Conservation (phyloP, 139 green algal species). For the Volvox africanus region DNA sequence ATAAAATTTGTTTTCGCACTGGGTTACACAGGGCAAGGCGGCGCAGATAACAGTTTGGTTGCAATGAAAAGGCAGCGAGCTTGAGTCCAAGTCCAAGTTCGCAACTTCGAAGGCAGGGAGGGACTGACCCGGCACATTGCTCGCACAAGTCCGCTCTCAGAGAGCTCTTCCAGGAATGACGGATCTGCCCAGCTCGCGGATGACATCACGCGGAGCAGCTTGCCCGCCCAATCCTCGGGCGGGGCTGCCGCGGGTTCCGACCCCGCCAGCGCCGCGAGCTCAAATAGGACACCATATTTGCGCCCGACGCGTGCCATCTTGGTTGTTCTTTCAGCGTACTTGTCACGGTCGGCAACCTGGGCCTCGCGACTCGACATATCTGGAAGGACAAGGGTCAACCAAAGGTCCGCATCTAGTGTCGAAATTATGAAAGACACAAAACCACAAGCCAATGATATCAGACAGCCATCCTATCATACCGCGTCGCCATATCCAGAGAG, state of each 20-base stretch:
- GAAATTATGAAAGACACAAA: background rate
- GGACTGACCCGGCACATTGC: constrained; percentile 12
- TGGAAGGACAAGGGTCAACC: background rate
- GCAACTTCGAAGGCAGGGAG: no score
- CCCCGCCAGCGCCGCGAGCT: background rate
- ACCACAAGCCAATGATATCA: background rate
- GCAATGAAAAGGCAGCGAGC: no score
- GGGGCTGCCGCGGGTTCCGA: background rate
- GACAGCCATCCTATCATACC: background rate
- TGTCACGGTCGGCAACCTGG: background rate
- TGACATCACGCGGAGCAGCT: background rate
- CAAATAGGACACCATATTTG: constrained; percentile 2
- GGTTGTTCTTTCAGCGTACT: background rate
- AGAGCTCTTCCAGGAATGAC: constrained; percentile 13
- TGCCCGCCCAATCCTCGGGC: background rate
- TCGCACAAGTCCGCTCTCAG: background rate
- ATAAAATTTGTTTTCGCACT: no score
- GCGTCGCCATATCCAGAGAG: constrained; percentile 23
- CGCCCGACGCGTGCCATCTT: constrained; percentile 17
- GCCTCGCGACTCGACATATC: constrained; percentile 1
- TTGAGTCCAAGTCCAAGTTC: no score
- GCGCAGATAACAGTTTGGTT: no score
- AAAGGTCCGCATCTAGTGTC: background rate
- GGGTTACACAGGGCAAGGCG: no score
- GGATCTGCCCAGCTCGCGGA: background rate